A percentile compares a stretch with the other conserved stretches of the same genome.
phyloP scores from a whole-genome alignment of 495 filamentous ascomycete species.

The Pyrenula aspistea region DNA sequence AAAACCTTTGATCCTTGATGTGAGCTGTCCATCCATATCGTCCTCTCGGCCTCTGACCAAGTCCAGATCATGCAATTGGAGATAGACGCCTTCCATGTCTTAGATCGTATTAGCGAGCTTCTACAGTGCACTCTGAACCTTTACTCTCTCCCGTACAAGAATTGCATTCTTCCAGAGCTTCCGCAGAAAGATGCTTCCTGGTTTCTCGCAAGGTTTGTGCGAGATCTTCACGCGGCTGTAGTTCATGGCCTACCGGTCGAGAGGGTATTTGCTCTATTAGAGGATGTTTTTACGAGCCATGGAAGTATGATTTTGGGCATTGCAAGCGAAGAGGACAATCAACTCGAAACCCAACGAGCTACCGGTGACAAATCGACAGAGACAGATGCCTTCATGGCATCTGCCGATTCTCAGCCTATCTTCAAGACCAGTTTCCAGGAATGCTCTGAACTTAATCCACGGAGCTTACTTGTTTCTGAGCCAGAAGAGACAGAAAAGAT shows the following conservation, averaged over 20 bases:
- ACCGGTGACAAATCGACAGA: conserved; percentile 2
- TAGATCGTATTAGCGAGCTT: conserved; percentile 27
- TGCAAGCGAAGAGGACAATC: conserved; percentile 4
- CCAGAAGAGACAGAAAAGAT: conserved; percentile 18
- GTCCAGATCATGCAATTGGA: background rate
- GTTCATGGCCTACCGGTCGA: conserved; percentile 47
- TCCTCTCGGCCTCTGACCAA: conserved; percentile 8
- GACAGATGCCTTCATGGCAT: background rate
- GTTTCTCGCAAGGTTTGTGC: conserved; percentile 36
- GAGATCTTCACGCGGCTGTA: conserved; percentile 54
- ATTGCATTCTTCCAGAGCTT: conserved; percentile 25
- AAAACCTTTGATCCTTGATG: conserved; percentile 22
- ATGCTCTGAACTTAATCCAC: conserved; percentile 4
- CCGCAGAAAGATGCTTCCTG: conserved; percentile 16
- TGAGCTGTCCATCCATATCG: conserved; percentile 10
- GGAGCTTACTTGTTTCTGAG: conserved; percentile 10
- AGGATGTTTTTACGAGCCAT: conserved; percentile 37
- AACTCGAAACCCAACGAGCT: background rate
- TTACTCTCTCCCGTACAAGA: conserved; percentile 33
- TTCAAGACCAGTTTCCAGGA: background rate
- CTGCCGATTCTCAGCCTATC: background rate
- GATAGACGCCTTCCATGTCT: conserved; percentile 12
- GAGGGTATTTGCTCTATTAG: conserved; percentile 36
- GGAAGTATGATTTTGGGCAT: conserved; percentile 46
- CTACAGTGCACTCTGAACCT: conserved; percentile 31